Evolutionary conservation across 73 alveolate genomes (phyloP).

Genomic region (Paramecium octaurelia): DNA sequence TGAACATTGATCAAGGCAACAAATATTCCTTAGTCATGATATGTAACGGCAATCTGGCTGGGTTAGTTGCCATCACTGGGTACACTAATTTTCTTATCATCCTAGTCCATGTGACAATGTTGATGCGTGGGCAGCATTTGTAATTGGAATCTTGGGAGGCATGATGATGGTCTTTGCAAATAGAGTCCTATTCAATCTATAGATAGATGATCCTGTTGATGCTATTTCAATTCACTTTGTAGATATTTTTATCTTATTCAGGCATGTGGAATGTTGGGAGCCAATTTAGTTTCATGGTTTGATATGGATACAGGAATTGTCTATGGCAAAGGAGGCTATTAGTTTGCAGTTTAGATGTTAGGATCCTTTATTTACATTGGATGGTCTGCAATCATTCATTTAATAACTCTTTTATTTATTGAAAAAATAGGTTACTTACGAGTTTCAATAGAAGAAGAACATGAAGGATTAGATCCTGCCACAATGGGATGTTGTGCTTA

Average conservation of each 20-base stretch:
- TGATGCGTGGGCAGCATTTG: conserved; percentile 62
- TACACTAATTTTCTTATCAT: background rate
- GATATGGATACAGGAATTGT: background rate
- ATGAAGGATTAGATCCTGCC: background rate
- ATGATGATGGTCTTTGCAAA: conserved; percentile 48
- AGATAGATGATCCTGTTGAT: conserved; percentile 76
- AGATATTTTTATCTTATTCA: background rate
- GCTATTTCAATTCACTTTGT: conserved; percentile 68
- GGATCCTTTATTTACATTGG: conserved; percentile 18
- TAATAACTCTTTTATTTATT: background rate
- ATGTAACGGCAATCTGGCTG: conserved; percentile 65
- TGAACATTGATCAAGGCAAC: background rate
- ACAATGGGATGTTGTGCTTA: background rate
- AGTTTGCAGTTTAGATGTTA: background rate
- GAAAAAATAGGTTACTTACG: background rate
- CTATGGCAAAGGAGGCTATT: conserved; percentile 31
- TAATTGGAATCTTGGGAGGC: conserved; percentile 66
- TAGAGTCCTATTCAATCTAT: background rate
- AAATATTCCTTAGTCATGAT: conserved; percentile 51
- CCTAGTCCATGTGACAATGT: conserved; percentile 53
- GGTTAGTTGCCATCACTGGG: conserved; percentile 67
- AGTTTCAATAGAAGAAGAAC: background rate
- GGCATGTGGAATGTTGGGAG: conserved; percentile 69
- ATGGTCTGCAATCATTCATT: background rate
- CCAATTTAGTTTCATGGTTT: background rate